phyloP scores from a whole-genome alignment of 345 rosid genomes.

The Gossypium stocksii region DNA sequence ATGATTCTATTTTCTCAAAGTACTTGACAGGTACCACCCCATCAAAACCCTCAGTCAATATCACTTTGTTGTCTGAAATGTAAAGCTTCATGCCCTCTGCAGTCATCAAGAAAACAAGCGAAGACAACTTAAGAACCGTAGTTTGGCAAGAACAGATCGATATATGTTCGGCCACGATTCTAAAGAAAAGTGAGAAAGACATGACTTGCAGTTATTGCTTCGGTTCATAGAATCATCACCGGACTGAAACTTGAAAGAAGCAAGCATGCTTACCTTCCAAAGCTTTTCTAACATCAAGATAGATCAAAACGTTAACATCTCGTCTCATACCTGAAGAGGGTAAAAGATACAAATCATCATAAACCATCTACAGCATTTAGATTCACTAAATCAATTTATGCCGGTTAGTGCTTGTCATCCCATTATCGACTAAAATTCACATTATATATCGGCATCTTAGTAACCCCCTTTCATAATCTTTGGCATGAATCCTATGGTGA shows the following conservation, averaged over 20 bases:
- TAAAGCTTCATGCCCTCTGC: conserved; percentile 82
- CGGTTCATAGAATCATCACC: neutral
- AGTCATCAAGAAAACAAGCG: neutral
- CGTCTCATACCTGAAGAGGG: conserved; percentile 67
- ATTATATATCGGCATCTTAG: neutral
- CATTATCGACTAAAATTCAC: neutral
- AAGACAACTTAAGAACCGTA: neutral
- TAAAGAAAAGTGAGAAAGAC: neutral
- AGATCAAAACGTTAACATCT: conserved; percentile 63
- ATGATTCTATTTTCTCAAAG: conserved; percentile 71
- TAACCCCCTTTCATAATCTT: neutral
- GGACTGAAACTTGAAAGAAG: neutral
- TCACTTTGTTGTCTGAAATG: conserved; percentile 82
- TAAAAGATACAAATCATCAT: neutral
- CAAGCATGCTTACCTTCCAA: conserved; percentile 51
- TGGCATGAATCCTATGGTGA: neutral
- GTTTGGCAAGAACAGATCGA: neutral
- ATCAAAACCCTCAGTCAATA: conserved; percentile 81
- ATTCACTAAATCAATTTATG: neutral
- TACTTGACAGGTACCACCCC: conserved; percentile 68
- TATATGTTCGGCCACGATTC: neutral
- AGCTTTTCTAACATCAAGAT: conserved; percentile 69
- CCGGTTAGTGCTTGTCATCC: neutral
- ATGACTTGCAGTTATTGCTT: neutral
- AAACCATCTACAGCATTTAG: neutral